Evolutionary conservation across 768 basidiomycete species (phyloP).

Genomic region (Chiua virens): DNA sequence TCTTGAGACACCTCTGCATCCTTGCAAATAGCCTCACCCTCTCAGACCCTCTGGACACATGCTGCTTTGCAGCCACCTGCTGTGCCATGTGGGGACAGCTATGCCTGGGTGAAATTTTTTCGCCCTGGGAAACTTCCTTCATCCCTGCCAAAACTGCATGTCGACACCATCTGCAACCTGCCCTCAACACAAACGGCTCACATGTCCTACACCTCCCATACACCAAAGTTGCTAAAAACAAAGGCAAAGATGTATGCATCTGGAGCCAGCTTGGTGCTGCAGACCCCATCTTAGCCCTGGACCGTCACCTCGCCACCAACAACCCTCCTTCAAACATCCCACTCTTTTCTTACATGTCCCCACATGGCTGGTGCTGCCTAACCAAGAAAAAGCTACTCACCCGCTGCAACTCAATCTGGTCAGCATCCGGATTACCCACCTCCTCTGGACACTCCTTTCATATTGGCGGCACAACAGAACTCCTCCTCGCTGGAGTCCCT

Average conservation of each 20-base stretch:
- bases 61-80: background rate
- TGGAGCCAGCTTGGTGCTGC: constrained; percentile 24
- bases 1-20: constrained; percentile 10
- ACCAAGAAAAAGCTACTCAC: constrained; percentile 17
- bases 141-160: accelerated
- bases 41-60: background rate
- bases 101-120: background rate
- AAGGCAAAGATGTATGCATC: constrained; percentile 35
- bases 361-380: constrained; percentile 8
- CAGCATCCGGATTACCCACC: background rate
- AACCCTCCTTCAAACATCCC: background rate
- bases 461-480: constrained; percentile 35
- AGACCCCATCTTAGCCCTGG: constrained; percentile 17
- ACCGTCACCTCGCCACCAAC: constrained; percentile 9
- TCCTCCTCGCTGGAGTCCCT: constrained; percentile 29
- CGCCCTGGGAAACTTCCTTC: background rate
- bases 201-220: constrained; percentile 1
- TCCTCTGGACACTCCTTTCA: constrained; percentile 33
- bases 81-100: constrained; percentile 2
- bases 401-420: constrained; percentile 32
- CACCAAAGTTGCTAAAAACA: constrained; percentile 9
- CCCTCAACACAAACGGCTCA: background rate
- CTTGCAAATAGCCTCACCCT: background rate
- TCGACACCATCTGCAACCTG: accelerated
- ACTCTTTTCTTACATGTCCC: background rate